A percentile compares a stretch with the other conserved stretches of the same genome.
These are phyloP conservation scores for Penicillium egyptiacum DNA, from an alignment of 495 filamentous ascomycete genomes.

Conservation along the genomic window DNA sequence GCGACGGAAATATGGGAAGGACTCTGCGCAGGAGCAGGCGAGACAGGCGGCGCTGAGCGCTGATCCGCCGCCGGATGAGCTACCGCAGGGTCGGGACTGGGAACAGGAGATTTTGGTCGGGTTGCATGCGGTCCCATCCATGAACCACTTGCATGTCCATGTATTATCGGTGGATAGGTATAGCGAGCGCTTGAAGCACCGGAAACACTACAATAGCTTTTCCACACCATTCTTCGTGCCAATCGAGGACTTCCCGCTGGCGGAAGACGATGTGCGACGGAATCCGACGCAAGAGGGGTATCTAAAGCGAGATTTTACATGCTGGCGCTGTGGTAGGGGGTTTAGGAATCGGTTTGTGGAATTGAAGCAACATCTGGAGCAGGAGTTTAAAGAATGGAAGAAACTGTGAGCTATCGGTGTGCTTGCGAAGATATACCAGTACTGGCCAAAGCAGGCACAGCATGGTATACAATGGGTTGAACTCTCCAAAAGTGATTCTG, in stretches of 20 bases:
- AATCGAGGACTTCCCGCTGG: conserved; percentile 79
- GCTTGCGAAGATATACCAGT: conserved; percentile 11
- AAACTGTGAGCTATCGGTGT: conserved; percentile 47
- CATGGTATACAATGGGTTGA: conserved; percentile 14
- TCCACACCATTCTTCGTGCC: conserved; percentile 81
- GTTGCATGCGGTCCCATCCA: conserved; percentile 82
- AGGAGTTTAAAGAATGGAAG: conserved; percentile 83
- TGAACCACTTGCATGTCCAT: conserved; percentile 92
- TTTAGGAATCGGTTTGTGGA: conserved; percentile 71
- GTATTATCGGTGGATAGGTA: conserved; percentile 73
- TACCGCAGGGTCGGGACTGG: conserved; percentile 78
- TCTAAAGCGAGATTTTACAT: conserved; percentile 62
- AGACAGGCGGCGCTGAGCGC: conserved; percentile 55
- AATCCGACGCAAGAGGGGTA: conserved; percentile 56
- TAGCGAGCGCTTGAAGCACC: conserved; percentile 68
- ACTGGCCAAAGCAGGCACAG: conserved; percentile 15
- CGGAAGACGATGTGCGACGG: conserved; percentile 57
- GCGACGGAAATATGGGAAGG: conserved; percentile 63
- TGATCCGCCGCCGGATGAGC: conserved; percentile 42
- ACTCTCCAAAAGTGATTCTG: conserved; percentile 9
- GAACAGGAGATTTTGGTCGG: conserved; percentile 71
- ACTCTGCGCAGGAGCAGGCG: conserved; percentile 59
- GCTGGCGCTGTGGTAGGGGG: conserved; percentile 79
- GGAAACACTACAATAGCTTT: conserved; percentile 93
- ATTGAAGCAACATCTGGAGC: conserved; percentile 76